Percentiles rank a stretch among this genome's conserved stretches.
phyloP scores from a whole-genome alignment of 345 rosid species.

The Erucastrum elatum region DNA sequence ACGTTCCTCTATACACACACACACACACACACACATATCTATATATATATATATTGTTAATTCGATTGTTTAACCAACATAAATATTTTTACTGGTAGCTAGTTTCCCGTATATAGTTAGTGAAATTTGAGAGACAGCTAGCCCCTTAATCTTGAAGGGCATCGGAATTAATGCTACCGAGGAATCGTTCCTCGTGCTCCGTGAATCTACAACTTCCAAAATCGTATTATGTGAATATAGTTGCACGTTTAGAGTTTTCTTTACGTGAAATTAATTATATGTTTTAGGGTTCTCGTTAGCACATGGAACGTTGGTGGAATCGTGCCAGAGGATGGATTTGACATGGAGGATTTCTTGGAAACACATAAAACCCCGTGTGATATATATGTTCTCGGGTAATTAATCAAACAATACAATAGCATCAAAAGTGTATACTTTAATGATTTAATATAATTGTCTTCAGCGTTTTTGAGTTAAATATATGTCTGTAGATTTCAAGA shows the following conservation, averaged over 20 bases:
- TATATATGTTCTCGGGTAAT: conserved; percentile 82
- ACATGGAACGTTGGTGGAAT: conserved; percentile 93
- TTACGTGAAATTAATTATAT: not conserved
- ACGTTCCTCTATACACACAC: not conserved
- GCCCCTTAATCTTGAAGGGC: not conserved
- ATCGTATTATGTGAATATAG: not conserved
- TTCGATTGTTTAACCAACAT: not conserved
- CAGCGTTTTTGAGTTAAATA: not conserved
- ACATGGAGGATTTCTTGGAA: conserved; percentile 66
- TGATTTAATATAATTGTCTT: not conserved
- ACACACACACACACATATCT: not conserved
- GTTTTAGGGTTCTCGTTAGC: conserved; percentile 62
- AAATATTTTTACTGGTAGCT: not conserved
- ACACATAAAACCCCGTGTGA: conserved; percentile 49
- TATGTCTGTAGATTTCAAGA: conserved; percentile 63
- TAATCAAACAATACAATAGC: not conserved
- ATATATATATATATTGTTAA: not conserved
- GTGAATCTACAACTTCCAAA: not conserved
- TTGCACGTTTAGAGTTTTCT: not conserved
- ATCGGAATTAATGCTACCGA: not conserved
- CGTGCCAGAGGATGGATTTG: conserved; percentile 60
- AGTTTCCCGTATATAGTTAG: not conserved
- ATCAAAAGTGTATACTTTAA: not conserved
- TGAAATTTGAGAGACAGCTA: not conserved
- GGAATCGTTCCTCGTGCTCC: not conserved